These are phyloP conservation scores for Aurantiochytrium sp. DNA, from an alignment of 108 stramenopile species.

Conservation along the genomic window DNA sequence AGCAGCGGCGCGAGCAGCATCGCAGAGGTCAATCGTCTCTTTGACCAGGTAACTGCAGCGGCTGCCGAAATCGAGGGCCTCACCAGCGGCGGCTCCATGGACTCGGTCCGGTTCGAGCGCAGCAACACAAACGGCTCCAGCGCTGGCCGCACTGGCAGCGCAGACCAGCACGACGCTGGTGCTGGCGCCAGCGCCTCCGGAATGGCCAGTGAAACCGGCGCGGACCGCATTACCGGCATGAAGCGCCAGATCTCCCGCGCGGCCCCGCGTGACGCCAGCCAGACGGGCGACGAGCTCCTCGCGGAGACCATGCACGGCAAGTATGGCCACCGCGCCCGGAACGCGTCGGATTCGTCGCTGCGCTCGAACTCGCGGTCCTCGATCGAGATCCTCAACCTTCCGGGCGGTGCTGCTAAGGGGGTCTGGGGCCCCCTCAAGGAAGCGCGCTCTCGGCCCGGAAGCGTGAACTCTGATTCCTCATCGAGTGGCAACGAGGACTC, in stretches of 20 bases:
- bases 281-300: not conserved
- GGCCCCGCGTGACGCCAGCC: not conserved
- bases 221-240: not conserved
- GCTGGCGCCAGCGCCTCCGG: too few species aligned
- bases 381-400: slow-evolving; percentile 11
- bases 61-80: too few species aligned
- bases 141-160: too few species aligned
- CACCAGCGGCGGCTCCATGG: too few species aligned
- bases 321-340: not conserved
- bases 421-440: slow-evolving; percentile 28
- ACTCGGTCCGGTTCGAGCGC: too few species aligned
- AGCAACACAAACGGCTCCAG: too few species aligned
- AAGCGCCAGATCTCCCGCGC: not conserved
- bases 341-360: not conserved
- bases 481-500: not conserved
- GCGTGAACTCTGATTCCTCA: not conserved
- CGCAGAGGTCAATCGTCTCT: too few species aligned
- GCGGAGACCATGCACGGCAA: not conserved
- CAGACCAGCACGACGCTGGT: too few species aligned
- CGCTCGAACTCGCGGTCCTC: not conserved
- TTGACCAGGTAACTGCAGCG: too few species aligned
- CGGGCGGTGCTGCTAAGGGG: not conserved
- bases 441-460: not conserved
- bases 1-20: too few species aligned
- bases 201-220: too few species aligned